Conservation (phyloP, 2,329 filamentous ascomycete species). For the Bisporella sp. region DNA sequence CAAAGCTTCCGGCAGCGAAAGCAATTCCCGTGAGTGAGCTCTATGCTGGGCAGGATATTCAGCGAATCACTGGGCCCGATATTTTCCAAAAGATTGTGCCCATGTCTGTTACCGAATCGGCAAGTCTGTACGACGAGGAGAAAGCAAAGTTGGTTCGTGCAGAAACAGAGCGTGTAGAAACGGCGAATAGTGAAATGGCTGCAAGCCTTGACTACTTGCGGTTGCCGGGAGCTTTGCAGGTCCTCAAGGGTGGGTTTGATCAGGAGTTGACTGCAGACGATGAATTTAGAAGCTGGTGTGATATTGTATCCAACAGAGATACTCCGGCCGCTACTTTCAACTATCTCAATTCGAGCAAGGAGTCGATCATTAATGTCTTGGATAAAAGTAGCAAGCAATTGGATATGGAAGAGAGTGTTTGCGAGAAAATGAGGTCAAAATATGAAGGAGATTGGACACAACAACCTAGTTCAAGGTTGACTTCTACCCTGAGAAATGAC, state of each 20-base stretch:
- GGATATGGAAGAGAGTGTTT: conserved; percentile 95
- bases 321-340: conserved; percentile 75
- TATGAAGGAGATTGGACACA: conserved; percentile 96
- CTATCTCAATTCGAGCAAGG: conserved; percentile 68
- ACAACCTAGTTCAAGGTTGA: conserved; percentile 86
- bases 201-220: conserved; percentile 91
- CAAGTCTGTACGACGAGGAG: conserved; percentile 95
- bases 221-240: conserved; percentile 79
- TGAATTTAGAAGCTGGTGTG: conserved; percentile 90
- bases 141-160: conserved; percentile 93
- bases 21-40: conserved; percentile 95
- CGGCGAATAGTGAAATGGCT: conserved; percentile 91
- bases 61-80: conserved; percentile 92
- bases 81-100: conserved; percentile 96
- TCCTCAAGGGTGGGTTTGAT: conserved; percentile 87
- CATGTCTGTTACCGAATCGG: conserved; percentile 91
- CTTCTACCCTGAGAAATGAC: conserved; percentile 78
- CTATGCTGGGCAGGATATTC: conserved; percentile 95
- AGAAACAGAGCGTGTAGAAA: conserved; percentile 88
- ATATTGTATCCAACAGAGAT: conserved; percentile 81
- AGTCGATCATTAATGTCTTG: conserved; percentile 62
- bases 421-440: conserved; percentile 98
- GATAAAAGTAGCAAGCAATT: conserved; percentile 81
- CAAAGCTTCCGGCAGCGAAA: conserved; percentile 91
- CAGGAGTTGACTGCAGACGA: conserved; percentile 83